Base-by-base conservation (phyloP, 768 basidiomycete genomes). In the Tulasnella sp. region DNA sequence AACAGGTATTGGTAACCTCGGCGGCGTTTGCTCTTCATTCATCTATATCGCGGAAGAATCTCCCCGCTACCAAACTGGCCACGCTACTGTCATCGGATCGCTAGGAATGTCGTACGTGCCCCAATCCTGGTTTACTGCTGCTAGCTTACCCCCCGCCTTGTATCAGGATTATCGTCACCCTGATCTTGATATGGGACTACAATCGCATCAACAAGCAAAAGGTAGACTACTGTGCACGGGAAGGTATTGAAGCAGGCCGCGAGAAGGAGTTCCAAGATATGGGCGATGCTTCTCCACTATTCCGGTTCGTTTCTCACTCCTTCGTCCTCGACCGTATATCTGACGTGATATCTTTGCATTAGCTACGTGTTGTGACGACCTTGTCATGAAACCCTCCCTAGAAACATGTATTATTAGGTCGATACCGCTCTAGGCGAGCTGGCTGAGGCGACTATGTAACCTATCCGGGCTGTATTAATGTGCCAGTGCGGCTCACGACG, bases 201-300 rank as follows among this genome's bases (percentile, higher is more conserved):
- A 68, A 67, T 8, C 66, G 74, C 43, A 64, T 78, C 27, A 81
- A 81, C 63, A 74, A 73, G 61, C 61, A 66, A 53, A 80, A 77
- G 50, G 72, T 73, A 41, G 72, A 68, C 9, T 61, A 67, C 9
- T 81, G 79, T 60, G 65, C 65, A 4, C 66, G 68, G 4, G 70
- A 73, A 51, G 71, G 71, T 2, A 75, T 82, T 48, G 70, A 71
- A 6, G 67, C 70, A 11, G 69, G 66, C 42, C 67, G 65, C 42
- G 66, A 62, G 49, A 69, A 69, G 4, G 71, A 77, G 39, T 80
- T 75, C 61, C 67, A 64, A 35, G 66, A 77, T 4, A 68, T 80
- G 66, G 80, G 77, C 5, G 76, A 77, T 59, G 68, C 73, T 37
- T 79, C 76, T 55, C 80, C 80, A 40, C 67, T 82, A 34, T 81